Evolutionary conservation across 2,329 filamentous ascomycete species (phyloP).

Genomic region (Ceratocystis destructans): DNA sequence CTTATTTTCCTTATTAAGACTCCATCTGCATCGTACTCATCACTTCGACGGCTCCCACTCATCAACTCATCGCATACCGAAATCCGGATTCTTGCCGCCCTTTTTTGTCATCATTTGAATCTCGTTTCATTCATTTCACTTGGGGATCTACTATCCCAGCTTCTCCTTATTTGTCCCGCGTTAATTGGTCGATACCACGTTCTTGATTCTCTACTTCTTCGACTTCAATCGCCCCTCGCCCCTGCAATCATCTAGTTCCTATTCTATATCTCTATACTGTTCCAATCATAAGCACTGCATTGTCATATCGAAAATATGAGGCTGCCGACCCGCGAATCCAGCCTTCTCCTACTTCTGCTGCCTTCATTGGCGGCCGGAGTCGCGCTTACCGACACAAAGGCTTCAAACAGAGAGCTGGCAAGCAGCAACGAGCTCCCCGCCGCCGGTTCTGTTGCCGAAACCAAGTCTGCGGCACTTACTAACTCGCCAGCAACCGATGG

Average conservation of each 20-base stretch:
- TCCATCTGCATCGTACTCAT: neutral
- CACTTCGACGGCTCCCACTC: neutral
- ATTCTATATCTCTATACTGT: neutral
- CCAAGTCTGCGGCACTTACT: slow-evolving; percentile 1
- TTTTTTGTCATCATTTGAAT: neutral
- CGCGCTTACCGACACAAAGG: slow-evolving; percentile 15
- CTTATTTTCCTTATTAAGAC: neutral
- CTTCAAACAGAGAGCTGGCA: slow-evolving; percentile 32
- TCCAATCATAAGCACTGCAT: neutral
- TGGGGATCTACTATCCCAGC: neutral
- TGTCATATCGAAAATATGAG: slow-evolving; percentile 14
- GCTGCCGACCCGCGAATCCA: slow-evolving; percentile 15
- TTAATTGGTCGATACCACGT: neutral
- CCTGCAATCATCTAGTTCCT: neutral
- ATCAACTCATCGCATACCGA: neutral
- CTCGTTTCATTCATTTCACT: slow-evolving; percentile 1
- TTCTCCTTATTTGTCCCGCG: slow-evolving; percentile 2
- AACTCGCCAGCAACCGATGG: slow-evolving; percentile 2
- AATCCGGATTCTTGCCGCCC: neutral
- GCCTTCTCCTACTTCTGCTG: slow-evolving; percentile 17
- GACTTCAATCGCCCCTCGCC: neutral
- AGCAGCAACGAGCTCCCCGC: slow-evolving; percentile 10
- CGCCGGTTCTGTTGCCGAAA: neutral
- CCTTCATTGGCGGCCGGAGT: slow-evolving; percentile 17
- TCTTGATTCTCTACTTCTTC: neutral